Base-by-base conservation (phyloP, 805 yeast genomes). In the Lachancea kluyveri region DNA sequence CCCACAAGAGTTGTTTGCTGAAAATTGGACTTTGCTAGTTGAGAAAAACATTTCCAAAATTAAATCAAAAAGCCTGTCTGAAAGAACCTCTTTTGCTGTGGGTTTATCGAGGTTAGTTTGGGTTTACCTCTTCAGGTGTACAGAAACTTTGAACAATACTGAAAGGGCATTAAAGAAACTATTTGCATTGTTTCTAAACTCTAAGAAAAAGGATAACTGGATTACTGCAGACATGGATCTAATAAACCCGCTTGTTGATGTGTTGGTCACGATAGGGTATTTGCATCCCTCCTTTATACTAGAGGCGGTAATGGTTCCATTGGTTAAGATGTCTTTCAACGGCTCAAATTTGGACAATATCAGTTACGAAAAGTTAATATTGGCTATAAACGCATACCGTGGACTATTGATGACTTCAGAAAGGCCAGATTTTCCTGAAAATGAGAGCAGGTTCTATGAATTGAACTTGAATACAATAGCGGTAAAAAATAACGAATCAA, bases 111-210 rank as follows among this genome's bases (percentile, higher is more conserved):
- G 96, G 36, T 62, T 94, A 19, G 58, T 84, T 0, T 92, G 98
- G 98, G 94, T 88, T 0, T 92, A 83, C 51, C 61, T 87, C 15
- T 85, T 79, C 56, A 66, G 97, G 40, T 76, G 87, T 42, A 74
- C 94, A 0, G 98, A 94, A 44, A 81, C 96, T 0, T 61, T 90
- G 45, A 92, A 90, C 52, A 79, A 83, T 37, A 87, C 95, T 1
- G 77, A 88, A 3, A 79, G 87, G 47, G 79, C 79, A 34, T 65
- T 92, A 30, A 94, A 81, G 36, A 49, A 60, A 2, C 59, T 92
- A 20, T 75, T 79, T 36, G 69, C 71, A 29, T 40, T 73, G 4
- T 54, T 83, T 24, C 62, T 88, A 15, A 62, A 67, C 34, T 68
- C 70, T 30, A 70, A 65, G 33, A 72, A 70, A 37, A 84, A 82